A percentile compares a stretch with the other conserved stretches of the same genome.
These are phyloP conservation scores for Fonsecaea monophora DNA, from an alignment of 2,329 filamentous ascomycete genomes.

Conservation along the genomic window DNA sequence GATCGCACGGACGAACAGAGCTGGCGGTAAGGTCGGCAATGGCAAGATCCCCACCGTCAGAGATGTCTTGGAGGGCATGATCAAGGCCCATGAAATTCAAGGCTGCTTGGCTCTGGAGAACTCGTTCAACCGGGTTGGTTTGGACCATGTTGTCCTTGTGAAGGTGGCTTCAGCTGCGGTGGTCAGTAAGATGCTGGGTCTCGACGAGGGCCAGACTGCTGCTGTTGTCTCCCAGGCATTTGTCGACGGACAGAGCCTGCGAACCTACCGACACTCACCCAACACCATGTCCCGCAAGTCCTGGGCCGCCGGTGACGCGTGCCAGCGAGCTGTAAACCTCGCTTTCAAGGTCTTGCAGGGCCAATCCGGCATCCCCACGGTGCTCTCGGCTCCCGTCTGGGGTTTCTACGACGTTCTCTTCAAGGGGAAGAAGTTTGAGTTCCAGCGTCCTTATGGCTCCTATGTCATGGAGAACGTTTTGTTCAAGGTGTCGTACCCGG, in stretches of 20 bases:
- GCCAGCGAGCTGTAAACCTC: conserved; percentile 91
- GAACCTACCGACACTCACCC: conserved; percentile 95
- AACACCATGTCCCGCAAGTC: conserved; percentile 99
- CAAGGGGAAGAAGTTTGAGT: conserved; percentile 93
- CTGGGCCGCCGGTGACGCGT: conserved; percentile 97
- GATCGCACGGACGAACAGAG: conserved; percentile 92
- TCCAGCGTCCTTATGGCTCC: conserved; percentile 94
- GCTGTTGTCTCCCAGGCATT: conserved; percentile 96
- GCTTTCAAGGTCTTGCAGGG: conserved; percentile 90
- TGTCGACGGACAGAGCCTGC: conserved; percentile 94
- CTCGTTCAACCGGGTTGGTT: conserved; percentile 97
- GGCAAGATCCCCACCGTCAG: conserved; percentile 85
- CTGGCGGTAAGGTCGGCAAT: conserved; percentile 73
- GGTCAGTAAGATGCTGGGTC: conserved; percentile 91
- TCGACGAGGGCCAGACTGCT: conserved; percentile 87
- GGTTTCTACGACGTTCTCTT: conserved; percentile 99
- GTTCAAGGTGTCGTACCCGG: conserved; percentile 99
- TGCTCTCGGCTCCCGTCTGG: conserved; percentile 91
- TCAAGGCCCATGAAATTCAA: conserved; percentile 99
- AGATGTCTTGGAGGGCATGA: conserved; percentile 95
- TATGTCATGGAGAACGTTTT: conserved; percentile 99
- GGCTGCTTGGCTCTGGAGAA: conserved; percentile 96
- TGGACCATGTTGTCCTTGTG: conserved; percentile 97
- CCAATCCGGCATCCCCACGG: conserved; percentile 87
- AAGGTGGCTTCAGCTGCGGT: conserved; percentile 96